A percentile compares a stretch with the other conserved stretches of the same genome.
Conservation (phyloP, 2,329 filamentous ascomycete species). For the Talaromyces albobiverticillius region DNA sequence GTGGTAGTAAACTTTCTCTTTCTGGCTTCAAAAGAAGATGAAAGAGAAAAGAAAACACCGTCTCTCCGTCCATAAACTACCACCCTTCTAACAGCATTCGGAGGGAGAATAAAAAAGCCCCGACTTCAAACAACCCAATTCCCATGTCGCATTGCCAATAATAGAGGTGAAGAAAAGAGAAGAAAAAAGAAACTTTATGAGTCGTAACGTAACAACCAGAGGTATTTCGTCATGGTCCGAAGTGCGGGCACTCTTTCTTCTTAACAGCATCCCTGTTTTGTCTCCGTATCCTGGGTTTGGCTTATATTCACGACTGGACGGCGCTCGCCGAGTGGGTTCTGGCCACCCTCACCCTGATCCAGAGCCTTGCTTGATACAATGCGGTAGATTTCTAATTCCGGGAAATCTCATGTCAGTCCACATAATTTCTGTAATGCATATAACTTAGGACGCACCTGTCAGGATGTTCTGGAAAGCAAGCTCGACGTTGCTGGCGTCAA, state of each 20-base stretch:
- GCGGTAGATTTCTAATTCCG: slow-evolving; percentile 83
- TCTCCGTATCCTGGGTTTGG: slow-evolving; percentile 76
- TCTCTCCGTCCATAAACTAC: too few species aligned
- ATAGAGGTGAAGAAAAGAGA: slow-evolving; percentile 15
- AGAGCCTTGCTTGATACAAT: slow-evolving; percentile 98
- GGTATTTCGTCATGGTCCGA: slow-evolving; percentile 24
- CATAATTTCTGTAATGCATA: slow-evolving; percentile 15
- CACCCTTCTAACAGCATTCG: neutral
- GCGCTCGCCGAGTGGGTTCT: slow-evolving; percentile 75
- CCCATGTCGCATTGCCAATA: slow-evolving; percentile 24
- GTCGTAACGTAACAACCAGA: slow-evolving; percentile 35
- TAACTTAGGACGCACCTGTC: slow-evolving; percentile 68
- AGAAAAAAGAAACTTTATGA: slow-evolving; percentile 36
- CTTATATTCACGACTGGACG: slow-evolving; percentile 79
- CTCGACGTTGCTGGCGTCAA: slow-evolving; percentile 98
- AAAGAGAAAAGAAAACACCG: too few species aligned
- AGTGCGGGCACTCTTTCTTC: slow-evolving; percentile 11
- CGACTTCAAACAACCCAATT: slow-evolving; percentile 7
- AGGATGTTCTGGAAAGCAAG: slow-evolving; percentile 99
- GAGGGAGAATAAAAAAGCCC: neutral
- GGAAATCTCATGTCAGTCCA: slow-evolving; percentile 9
- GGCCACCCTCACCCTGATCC: slow-evolving; percentile 79
- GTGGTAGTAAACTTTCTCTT: neutral
- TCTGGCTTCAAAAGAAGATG: neutral
- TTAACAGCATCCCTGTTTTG: slow-evolving; percentile 57